Evolutionary conservation across 2,329 filamentous ascomycete species (phyloP), one percentile per base, ranked within the genome.

Genomic region (Beauveria sp.): DNA sequence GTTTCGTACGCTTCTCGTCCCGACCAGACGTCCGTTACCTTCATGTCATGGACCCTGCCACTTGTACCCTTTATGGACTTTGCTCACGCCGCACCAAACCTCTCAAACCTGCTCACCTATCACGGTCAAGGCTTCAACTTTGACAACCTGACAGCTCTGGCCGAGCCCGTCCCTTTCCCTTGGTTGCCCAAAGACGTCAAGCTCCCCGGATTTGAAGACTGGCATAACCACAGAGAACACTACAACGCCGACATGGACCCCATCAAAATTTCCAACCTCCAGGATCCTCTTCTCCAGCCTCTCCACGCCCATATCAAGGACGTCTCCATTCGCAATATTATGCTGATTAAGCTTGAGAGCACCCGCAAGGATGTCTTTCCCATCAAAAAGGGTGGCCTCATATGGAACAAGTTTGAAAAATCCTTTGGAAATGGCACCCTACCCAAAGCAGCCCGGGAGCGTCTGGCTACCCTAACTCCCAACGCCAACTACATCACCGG

Each of bases 301-400:
- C 66, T 75, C 2, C 65, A 66, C 1, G 65, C 63, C 8, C 68
- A 67, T 46, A 59, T 75, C 6, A 42, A 64, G 8, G 65, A 68
- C 1, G 67, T 77, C 7, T 70, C 72, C 10, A 75, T 80, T 60
- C 76, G 76, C 53, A 76, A 80, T 61, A 69, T 80, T 5, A 66
- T 80, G 14, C 64, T 79, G n/a, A 60, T 80, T 2, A 71, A 77
- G n/a, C 68, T 80, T 2, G 77, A 80, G 60, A 79, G 77, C 49
- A 79, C 76, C 0, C 72, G 77, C 22, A 74, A 74, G 3, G 77
- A 80, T 55, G 72, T 79, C 3, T 80, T 79, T 28, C 77, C 78
- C 0, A 65, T 80, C 28, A 77, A 77, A 43, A 75, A 75, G 61
- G 68, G 72, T 1, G 75, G 73, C 5, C 63, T 75, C 42, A 74